Base-by-base conservation (phyloP, 2,329 filamentous ascomycete genomes). In the Ambrosiella cleistominuta region DNA sequence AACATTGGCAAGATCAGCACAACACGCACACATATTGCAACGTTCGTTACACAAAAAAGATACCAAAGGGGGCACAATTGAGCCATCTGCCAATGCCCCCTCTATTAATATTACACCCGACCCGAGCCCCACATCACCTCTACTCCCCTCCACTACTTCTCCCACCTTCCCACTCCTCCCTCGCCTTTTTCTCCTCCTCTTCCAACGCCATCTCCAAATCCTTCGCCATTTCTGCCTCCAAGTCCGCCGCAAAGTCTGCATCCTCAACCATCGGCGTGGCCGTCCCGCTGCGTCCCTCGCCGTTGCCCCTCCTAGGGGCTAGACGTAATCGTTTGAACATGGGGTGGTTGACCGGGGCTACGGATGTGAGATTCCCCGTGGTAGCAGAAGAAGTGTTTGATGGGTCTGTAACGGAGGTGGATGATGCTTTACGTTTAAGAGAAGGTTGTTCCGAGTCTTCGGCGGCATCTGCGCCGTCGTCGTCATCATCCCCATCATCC, bases 211-310 rank as follows among this genome's bases (percentile, higher is more conserved):
- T 68, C 63, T 81, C 78, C 62, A 82, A 70, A 62, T 79, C 81
- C 1, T 79, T 80, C 64, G 81, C 70, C 66, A 85, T 72, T 64
- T 83, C 81, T 42, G 79, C 77, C 67, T 83, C 82, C 54, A 83
- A 68, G 63, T 82, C 80, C 47, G 73, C 73, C n/a, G 68, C 67
- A 7, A 67, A 66, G 45, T 68, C 66, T n/a, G 67, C 66, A 7
- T 54, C 39, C 38, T 64, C 64, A 5, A 62, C 60, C 15, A 60
- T 66, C 27, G 61, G 66, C 62, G 47, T 67, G 64, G 55, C 70
- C 13, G 74, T 65, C 53, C 70, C 69, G 50, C 65, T 69, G 9
- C 65, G 67, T 53, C 70, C 67, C 12, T 66, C 68, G 17, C 67
- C 6, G 76, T 76, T 1, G 67, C 58, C 51, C 50, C 50, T 60